Evolutionary conservation across 1,284 basidiomycete species (phyloP).

Genomic region (Mycena sp.): DNA sequence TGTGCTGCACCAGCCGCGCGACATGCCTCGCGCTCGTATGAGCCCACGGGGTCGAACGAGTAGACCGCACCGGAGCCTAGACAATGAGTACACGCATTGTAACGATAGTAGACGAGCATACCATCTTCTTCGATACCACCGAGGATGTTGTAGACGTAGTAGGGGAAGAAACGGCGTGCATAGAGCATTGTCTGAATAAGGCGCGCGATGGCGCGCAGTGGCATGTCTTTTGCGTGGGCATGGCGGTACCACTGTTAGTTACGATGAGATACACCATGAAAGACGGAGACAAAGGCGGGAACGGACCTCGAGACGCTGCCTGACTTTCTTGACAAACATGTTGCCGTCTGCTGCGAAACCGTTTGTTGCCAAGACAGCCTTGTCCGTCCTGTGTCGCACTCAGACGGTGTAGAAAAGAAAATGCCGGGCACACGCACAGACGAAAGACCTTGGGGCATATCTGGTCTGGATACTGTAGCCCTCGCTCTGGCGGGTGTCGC

Average conservation of each 20-base stretch:
- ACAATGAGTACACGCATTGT: constrained; percentile 22
- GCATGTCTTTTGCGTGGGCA: constrained; percentile 94
- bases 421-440: constrained; percentile 60
- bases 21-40: constrained; percentile 95
- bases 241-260: constrained; percentile 89
- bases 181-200: constrained; percentile 98
- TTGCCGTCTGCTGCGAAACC: constrained; percentile 96
- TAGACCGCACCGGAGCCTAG: constrained; percentile 93
- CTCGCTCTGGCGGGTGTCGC: constrained; percentile 94
- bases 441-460: constrained; percentile 94
- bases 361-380: constrained; percentile 91
- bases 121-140: constrained; percentile 95
- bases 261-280: constrained; percentile 25
- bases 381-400: constrained; percentile 76
- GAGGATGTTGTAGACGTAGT: constrained; percentile 95
- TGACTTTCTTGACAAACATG: constrained; percentile 95
- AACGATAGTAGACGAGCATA: constrained; percentile 48
- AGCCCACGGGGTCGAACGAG: constrained; percentile 96
- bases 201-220: constrained; percentile 90
- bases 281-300: constrained; percentile 23
- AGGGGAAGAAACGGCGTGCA: constrained; percentile 94
- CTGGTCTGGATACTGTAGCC: constrained; percentile 96
- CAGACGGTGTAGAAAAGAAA: constrained; percentile 13
- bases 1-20: constrained; percentile 95
- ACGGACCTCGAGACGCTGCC: constrained; percentile 88